A percentile compares a stretch with the other conserved stretches of the same genome.
Conservation (phyloP, 106 monocot genomes). For the Phalaenopsis aphrodite region DNA sequence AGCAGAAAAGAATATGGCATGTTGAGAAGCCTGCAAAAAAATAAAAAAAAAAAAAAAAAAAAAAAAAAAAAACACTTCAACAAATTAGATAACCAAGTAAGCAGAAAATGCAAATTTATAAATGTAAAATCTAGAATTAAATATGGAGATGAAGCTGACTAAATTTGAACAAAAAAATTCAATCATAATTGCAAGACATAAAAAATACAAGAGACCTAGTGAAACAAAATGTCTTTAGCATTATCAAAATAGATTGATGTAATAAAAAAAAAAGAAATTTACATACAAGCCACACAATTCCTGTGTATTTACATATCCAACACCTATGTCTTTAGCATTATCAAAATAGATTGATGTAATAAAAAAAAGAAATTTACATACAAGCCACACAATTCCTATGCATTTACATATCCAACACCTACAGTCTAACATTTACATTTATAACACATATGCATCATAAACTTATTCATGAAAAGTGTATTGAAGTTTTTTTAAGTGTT, state of each 20-base stretch:
- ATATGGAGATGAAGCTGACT: not conserved
- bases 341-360: not conserved
- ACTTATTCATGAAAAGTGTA: too few relatives aligned
- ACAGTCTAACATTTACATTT: too few relatives aligned
- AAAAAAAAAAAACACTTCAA: not conserved
- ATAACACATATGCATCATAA: too few relatives aligned
- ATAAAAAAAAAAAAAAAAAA: not conserved
- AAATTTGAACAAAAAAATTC: not conserved
- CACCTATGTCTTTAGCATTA: not conserved
- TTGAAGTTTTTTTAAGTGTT: too few relatives aligned
- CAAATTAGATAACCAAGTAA: not conserved
- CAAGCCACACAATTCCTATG: too few relatives aligned
- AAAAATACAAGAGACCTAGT: not conserved
- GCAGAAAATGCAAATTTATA: not conserved
- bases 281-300: too few relatives aligned
- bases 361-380: too few relatives aligned
- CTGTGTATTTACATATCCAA: too few relatives aligned
- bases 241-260: not conserved
- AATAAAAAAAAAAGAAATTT: not conserved
- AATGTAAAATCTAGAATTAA: not conserved
- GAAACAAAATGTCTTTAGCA: not conserved
- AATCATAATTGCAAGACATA: not conserved
- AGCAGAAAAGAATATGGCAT: conserved; percentile 92
- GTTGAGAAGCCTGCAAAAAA: conserved; percentile 78
- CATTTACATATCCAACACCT: too few relatives aligned